Evolutionary conservation across 805 yeast species (phyloP).

Genomic region (Yamadazyma tumulicola): DNA sequence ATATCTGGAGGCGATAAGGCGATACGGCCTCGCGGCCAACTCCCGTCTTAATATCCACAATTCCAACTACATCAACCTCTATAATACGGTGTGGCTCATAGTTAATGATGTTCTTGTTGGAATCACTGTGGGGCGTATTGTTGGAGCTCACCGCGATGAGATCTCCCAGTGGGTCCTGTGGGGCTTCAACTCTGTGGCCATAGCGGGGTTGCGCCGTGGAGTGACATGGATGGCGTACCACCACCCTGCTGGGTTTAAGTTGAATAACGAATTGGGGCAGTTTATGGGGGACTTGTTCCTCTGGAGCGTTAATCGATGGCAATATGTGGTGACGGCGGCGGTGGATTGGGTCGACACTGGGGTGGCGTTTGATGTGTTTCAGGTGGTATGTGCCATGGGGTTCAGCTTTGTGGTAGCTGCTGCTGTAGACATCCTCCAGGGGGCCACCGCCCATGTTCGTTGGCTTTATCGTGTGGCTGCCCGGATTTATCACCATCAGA

Average conservation of each 20-base stretch:
- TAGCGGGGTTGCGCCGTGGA: conserved; percentile 42
- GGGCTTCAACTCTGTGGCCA: conserved; percentile 38
- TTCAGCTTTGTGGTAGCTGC: conserved; percentile 75
- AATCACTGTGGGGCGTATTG: conserved; percentile 46
- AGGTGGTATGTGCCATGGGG: conserved; percentile 28
- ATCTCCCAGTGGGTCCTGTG: conserved; percentile 20
- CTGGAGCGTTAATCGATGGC: conserved; percentile 81
- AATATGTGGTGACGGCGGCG: conserved; percentile 9
- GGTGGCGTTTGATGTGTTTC: neutral
- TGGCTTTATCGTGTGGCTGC: conserved; percentile 79
- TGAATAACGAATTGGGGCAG: conserved; percentile 78
- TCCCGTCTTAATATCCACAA: conserved; percentile 36
- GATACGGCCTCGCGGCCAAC: too few species aligned
- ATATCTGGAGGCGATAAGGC: too few species aligned
- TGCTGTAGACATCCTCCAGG: conserved; percentile 57
- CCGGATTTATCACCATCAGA: conserved; percentile 73
- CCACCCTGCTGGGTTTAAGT: conserved; percentile 91
- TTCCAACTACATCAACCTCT: conserved; percentile 66
- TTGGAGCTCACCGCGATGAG: conserved; percentile 29
- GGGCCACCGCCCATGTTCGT: conserved; percentile 67
- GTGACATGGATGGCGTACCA: conserved; percentile 70
- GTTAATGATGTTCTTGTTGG: conserved; percentile 82
- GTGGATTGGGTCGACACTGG: conserved; percentile 8
- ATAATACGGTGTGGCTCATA: conserved; percentile 86
- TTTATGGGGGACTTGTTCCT: conserved; percentile 83